phyloP scores from a whole-genome alignment of 805 yeast species.

The Barnettozyma wickerhamii region DNA sequence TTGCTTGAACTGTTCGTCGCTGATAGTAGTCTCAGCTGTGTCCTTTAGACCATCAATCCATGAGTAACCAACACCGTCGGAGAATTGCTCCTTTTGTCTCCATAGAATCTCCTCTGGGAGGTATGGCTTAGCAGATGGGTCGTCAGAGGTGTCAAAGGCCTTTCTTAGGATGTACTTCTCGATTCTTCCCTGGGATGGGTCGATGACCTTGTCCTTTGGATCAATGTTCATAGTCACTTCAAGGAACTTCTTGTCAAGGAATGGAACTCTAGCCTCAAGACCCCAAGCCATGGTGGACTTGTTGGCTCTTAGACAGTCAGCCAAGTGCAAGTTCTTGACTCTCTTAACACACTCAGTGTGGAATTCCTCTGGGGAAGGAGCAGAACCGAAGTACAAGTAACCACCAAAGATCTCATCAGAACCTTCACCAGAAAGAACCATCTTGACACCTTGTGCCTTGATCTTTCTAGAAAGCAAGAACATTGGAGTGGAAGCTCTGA shows the following conservation, averaged over 20 bases:
- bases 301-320: constrained; percentile 98
- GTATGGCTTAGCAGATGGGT: constrained; percentile 74
- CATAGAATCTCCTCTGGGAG: constrained; percentile 94
- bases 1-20: constrained; percentile 85
- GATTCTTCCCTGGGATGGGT: constrained; percentile 65
- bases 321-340: constrained; percentile 93
- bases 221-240: constrained; percentile 91
- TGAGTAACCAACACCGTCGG: constrained; percentile 99
- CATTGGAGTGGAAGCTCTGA: constrained; percentile 99
- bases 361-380: constrained; percentile 91
- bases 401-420: constrained; percentile 99
- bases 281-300: constrained; percentile 99
- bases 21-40: constrained; percentile 77
- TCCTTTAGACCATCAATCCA: constrained; percentile 99
- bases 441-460: constrained; percentile 99
- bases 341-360: constrained; percentile 93
- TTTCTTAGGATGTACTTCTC: constrained; percentile 96
- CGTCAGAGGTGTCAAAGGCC: constrained; percentile 93
- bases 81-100: constrained; percentile 99
- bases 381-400: constrained; percentile 93
- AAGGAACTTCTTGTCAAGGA: constrained; percentile 91
- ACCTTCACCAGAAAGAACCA: constrained; percentile 99
- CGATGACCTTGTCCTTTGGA: constrained; percentile 88
- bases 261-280: constrained; percentile 98
- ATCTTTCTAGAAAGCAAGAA: constrained; percentile 92